Base-by-base conservation (phyloP, 257 asterid genomes). In the Solanum neorickii region DNA sequence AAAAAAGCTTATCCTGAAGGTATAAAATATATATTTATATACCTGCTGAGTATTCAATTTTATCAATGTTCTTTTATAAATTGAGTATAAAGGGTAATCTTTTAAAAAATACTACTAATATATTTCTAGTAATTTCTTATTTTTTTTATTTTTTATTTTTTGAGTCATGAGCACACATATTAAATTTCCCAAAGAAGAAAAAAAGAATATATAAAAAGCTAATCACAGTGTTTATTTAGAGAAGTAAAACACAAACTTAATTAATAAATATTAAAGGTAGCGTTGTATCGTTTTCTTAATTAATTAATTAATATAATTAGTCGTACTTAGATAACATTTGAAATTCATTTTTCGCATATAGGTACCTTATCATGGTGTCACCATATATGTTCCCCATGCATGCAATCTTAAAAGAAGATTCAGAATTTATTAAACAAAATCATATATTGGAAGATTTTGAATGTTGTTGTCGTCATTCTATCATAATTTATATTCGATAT, bases 391-490 rank as follows among this genome's bases (percentile, higher is more conserved):
- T 29, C 68, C 11, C 44, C 85, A 47, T 69, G 86, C 86, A 74
- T 82, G 29, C 76, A 82, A 89, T 87, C 52, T 83, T 83, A 59
- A 86, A 72, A 75, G 83, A 91, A 75, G 88, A 87, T 76, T 87
- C 91, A 87, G 86, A 69, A 86, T 86, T 89, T 86, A 60, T 75
- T 80, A 86, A 80, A 29, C 18, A 47, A 80, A 80, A 47, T 5
- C 85, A 80, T 80, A 80, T 80, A 29, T 80, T 47, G 20, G 44
- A 80, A 66, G 47, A 37, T 47, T 14, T 44, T 2, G 16, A 44
- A 25, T 47, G 42, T 47, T 29, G 8, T 47, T 29, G 8, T 70
- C 3, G 3, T 78, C 65, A 18, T 49, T 42, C 21, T 59, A 59
- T 68, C 7, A n/a, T 3, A 37, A 37, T 37, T 37, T 37, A 23